Conservation (phyloP, 2,329 filamentous ascomycete genomes). For the Neurospora sp. region DNA sequence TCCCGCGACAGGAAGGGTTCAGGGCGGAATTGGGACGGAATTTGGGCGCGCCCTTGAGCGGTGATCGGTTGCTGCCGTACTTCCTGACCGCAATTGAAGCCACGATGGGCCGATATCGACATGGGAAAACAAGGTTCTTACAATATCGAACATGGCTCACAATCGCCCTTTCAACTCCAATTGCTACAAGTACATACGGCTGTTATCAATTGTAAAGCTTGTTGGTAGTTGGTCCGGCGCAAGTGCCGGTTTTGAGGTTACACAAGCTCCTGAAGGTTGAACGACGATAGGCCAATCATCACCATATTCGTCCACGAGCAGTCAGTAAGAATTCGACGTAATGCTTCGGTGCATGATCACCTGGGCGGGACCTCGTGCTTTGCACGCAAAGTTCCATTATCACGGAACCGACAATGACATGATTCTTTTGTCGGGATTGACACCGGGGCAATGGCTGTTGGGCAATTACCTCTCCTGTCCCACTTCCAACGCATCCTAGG, state of each 20-base stretch:
- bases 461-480: too few relatives aligned
- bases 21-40: neutral
- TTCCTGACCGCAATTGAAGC: neutral
- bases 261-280: neutral
- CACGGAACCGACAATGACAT: neutral
- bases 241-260: neutral
- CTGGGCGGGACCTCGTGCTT: neutral
- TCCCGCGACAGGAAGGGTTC: neutral
- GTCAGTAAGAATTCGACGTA: neutral
- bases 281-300: neutral
- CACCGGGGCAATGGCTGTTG: too few relatives aligned
- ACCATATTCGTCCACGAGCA: neutral
- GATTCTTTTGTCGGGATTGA: neutral
- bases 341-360: neutral
- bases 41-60: neutral
- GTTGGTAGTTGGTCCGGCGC: neutral
- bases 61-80: neutral
- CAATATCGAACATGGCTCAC: neutral
- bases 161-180: too few relatives aligned
- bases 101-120: neutral
- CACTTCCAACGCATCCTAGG: too few relatives aligned
- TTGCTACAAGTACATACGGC: too few relatives aligned
- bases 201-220: neutral
- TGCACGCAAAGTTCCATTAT: neutral
- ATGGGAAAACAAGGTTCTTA: neutral